A percentile compares a stretch with the other conserved stretches of the same genome.
Conservation (phyloP, 805 yeast species). For the Geotrichum ghanense region DNA sequence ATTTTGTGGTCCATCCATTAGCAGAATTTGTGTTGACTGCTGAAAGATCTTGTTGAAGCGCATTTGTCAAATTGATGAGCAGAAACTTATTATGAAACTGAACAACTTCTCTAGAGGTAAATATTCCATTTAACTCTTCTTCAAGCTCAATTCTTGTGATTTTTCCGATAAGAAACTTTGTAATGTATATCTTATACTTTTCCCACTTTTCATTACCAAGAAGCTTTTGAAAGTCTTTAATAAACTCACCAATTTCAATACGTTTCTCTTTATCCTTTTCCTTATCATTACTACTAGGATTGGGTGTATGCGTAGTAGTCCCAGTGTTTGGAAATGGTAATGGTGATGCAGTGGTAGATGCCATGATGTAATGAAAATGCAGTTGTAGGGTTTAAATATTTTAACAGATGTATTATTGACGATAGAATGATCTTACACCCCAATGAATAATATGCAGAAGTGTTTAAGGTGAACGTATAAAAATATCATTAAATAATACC, state of each 20-base stretch:
- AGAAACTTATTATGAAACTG: slow-evolving; percentile 75
- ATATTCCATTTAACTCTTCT: slow-evolving; percentile 42
- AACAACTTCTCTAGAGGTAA: slow-evolving; percentile 35
- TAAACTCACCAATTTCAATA: slow-evolving; percentile 52
- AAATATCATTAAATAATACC: no score
- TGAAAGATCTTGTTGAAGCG: slow-evolving; percentile 63
- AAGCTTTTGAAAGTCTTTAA: slow-evolving; percentile 58
- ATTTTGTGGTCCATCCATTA: slow-evolving; percentile 37
- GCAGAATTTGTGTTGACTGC: slow-evolving; percentile 31
- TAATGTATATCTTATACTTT: slow-evolving; percentile 66
- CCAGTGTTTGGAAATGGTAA: not conserved
- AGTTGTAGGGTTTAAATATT: no score
- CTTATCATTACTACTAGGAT: not conserved
- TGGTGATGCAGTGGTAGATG: not conserved
- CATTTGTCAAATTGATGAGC: slow-evolving; percentile 72
- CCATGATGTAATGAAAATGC: not conserved
- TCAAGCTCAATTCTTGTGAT: slow-evolving; percentile 67
- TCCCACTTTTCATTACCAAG: slow-evolving; percentile 74
- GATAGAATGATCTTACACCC: no score
- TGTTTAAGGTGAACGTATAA: no score
- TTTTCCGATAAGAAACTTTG: slow-evolving; percentile 66
- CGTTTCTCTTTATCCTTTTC: slow-evolving; percentile 20
- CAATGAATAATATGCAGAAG: no score
- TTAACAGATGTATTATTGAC: no score
- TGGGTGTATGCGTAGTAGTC: not conserved